A percentile compares a stretch with the other conserved stretches of the same genome.
Conservation (phyloP, 306 rosid genomes). For the Lathyrus tuberosus region DNA sequence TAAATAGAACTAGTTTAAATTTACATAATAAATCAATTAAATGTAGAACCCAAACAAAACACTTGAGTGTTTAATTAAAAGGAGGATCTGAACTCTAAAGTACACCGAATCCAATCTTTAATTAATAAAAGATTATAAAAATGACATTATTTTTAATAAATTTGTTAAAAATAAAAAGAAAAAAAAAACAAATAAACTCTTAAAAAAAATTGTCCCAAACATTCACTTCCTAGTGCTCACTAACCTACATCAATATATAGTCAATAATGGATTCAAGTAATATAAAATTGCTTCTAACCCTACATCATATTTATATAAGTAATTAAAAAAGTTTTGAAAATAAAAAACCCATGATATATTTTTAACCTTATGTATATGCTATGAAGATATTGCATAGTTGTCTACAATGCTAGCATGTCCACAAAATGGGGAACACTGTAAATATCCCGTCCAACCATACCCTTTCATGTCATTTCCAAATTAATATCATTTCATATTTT, state of each 20-base stretch:
- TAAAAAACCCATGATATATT: neutral
- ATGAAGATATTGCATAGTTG: slow-evolving; percentile 43
- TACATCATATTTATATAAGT: neutral
- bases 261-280: neutral
- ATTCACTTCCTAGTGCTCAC: neutral
- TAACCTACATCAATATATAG: neutral
- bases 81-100: no score
- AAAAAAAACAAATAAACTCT: no score
- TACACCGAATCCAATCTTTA: no score
- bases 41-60: no score
- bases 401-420: slow-evolving; percentile 52
- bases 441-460: slow-evolving; percentile 36
- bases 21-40: no score
- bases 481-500: neutral
- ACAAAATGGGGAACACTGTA: slow-evolving; percentile 49
- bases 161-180: no score
- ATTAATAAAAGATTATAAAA: no score
- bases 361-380: slow-evolving; percentile 13
- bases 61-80: no score
- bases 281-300: neutral
- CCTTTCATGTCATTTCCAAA: slow-evolving; percentile 44
- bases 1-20: no score
- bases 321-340: slow-evolving; percentile 4
- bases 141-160: no score
- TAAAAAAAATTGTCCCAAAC: neutral